Base-by-base conservation (phyloP, 306 rosid species). In the Coriaria nepalensis region DNA sequence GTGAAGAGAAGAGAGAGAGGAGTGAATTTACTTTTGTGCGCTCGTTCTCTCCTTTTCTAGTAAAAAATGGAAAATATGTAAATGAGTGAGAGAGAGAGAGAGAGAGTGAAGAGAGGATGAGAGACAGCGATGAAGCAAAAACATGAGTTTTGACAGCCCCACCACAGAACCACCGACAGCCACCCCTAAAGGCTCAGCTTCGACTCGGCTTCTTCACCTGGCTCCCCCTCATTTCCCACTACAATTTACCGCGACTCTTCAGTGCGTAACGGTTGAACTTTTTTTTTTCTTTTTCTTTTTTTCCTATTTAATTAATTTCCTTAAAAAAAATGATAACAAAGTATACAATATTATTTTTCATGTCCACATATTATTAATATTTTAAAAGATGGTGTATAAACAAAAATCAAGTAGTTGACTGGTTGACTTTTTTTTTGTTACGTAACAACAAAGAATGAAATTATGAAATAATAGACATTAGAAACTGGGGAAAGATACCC, bases 71-170 rank as follows among this genome's bases (percentile, higher is more conserved):
- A 47, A 58, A 47, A 47, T 58, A 47, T 47, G 63, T 58, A 41
- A 53, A 13, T 52, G 48, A 68, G 41, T 33, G 38, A 41, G 42
- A 13, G 52, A 50, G 55, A 69, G 58, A 52, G 52, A 52, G 73
- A 49, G 58, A 43, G 34, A 55, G 70, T 70, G 33, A 41, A 53
- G 68, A 2, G n/a, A 10, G 9, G 38, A 47, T 4, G 54, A 38
- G 33, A 40, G 56, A 6, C 14, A 7, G 20, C 29, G 20, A n/a
- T 5, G 49, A 45, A 45, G 49, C 12, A 40, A 45, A 45, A 13
- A 37, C 32, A 35, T 38, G 47, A 39, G 54, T 54, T 43, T 57
- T 35, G 47, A 46, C 63, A 40, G 5, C 47, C 40, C 47, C 29
- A 20, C 29, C 29, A 20, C 3, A 20, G 29, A 20, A 58, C 63